Base-by-base conservation (phyloP, 1,284 basidiomycete genomes). In the Malassezia obtusa region DNA sequence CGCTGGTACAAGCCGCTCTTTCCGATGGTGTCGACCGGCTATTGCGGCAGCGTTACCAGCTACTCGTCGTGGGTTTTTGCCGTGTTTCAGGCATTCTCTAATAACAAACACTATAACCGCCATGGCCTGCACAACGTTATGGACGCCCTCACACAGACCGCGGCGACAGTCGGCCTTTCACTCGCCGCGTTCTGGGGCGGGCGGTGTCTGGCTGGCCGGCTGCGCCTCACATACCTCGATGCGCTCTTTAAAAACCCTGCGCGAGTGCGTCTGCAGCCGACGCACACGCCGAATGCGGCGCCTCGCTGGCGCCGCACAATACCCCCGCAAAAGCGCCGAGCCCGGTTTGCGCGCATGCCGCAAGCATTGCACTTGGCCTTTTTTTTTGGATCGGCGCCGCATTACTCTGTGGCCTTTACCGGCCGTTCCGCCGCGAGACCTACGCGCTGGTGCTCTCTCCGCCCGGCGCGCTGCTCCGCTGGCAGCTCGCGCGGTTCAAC, bases 21-120 rank as follows among this genome's bases (percentile, higher is more conserved):
- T 73, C 87, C 85, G 4, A 89, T 87, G 36, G 74, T 92, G 17
- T 87, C 89, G 0, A 95, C 91, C 38, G 91, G 91, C 4, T 88
- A 94, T 71, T 96, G 92, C 68, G 94, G 92, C 1, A 92, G 88
- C 4, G 77, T 95, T 61, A 99, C 94, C 4, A 96, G 91, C 0
- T 98, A 96, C 76, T 94, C 90, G 4, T 81, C 84, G 15, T 98
- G 94, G 92, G 89, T 95, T 75, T 71, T 89, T 8, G 86, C 89
- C 59, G 77, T 89, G 1, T 98, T 92, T 69, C 76, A 81, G 45
- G 85, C 89, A 0, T 98, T 90, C 81, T 80, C 86, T 0, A 87
- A 96, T 71, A 76, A 80, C 15, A 75, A 77, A 14, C 75, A 79
- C 12, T 81, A 78, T 49, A 68, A 79, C 54, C 80, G 87, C 43